A percentile compares a stretch with the other conserved stretches of the same genome.
Conservation (phyloP, 805 yeast genomes). For the Ogataea angusta region DNA sequence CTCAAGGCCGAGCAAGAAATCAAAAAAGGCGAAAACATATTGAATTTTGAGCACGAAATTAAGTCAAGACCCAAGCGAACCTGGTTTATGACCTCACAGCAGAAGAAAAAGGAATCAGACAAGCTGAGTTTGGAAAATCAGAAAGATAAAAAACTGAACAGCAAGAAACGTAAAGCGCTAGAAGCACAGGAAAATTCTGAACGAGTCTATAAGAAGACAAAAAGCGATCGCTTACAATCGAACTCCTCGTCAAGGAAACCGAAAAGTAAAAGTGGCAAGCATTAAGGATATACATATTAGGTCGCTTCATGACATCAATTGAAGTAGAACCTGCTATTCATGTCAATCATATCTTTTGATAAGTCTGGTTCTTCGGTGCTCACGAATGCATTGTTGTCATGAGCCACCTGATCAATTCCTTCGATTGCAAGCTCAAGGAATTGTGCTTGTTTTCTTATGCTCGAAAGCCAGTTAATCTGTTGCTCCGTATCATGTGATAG, state of each 20-base stretch:
- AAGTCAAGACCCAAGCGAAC: constrained; percentile 90
- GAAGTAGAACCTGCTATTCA: background rate
- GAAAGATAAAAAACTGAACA: constrained; percentile 47
- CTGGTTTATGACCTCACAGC: constrained; percentile 78
- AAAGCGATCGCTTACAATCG: constrained; percentile 51
- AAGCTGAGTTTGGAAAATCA: constrained; percentile 25
- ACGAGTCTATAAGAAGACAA: constrained; percentile 78
- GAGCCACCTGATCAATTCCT: too few species aligned
- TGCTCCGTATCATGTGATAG: constrained; percentile 39
- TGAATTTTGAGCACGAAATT: constrained; percentile 79
- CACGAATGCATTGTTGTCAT: too few species aligned
- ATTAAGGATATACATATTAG: background rate
- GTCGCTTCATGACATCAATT: background rate
- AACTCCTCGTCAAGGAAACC: constrained; percentile 24
- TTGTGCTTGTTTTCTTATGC: constrained; percentile 48
- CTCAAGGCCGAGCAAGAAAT: constrained; percentile 88
- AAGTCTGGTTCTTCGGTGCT: background rate
- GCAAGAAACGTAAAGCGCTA: constrained; percentile 64
- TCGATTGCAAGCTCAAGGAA: constrained; percentile 33
- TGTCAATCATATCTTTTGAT: background rate
- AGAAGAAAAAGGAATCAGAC: constrained; percentile 44
- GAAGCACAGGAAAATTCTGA: constrained; percentile 58
- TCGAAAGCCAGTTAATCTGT: constrained; percentile 43
- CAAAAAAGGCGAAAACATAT: constrained; percentile 76
- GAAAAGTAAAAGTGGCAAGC: constrained; percentile 5